phyloP scores from a whole-genome alignment of 768 basidiomycete genomes.

The Collybiopsis luxurians region DNA sequence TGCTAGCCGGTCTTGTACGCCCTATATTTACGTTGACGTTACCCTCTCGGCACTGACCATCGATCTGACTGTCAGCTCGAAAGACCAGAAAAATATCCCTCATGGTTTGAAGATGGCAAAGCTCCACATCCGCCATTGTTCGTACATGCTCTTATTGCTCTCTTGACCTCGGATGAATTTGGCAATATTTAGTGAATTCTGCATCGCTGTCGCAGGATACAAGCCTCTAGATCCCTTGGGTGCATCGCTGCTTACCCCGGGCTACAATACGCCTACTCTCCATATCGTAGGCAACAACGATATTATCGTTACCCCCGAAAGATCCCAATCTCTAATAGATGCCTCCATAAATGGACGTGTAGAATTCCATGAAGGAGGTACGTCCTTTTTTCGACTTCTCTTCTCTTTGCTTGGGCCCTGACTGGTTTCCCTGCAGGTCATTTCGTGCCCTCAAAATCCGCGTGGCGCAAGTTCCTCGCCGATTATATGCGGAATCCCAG shows the following conservation, averaged over 20 bases:
- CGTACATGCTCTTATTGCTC: constrained; percentile 16
- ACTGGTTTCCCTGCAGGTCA: constrained; percentile 51
- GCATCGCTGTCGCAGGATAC: constrained; percentile 76
- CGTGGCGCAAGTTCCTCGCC: constrained; percentile 73
- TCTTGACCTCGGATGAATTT: neutral
- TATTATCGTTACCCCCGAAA: constrained; percentile 68
- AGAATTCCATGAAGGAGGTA: constrained; percentile 80
- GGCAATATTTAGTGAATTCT: constrained; percentile 56
- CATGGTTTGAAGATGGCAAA: constrained; percentile 62
- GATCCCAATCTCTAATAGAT: constrained; percentile 55
- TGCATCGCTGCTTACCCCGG: constrained; percentile 44
- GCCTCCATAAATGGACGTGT: constrained; percentile 58
- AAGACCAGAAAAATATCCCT: constrained; percentile 46
- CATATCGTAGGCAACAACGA: constrained; percentile 80
- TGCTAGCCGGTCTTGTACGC: constrained; percentile 64
- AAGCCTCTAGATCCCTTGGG: constrained; percentile 46
- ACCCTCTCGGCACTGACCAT: neutral
- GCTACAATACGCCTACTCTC: constrained; percentile 68
- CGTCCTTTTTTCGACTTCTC: constrained; percentile 18
- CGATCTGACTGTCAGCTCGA: constrained; percentile 47
- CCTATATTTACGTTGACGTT: neutral
- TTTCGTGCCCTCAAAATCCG: constrained; percentile 76
- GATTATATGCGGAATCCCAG: constrained; percentile 59
- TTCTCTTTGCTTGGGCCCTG: neutral
- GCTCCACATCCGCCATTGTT: constrained; percentile 77